These are phyloP conservation scores for Trichoderma sp. DNA, from an alignment of 2,329 filamentous ascomycete genomes.

Conservation along the genomic window DNA sequence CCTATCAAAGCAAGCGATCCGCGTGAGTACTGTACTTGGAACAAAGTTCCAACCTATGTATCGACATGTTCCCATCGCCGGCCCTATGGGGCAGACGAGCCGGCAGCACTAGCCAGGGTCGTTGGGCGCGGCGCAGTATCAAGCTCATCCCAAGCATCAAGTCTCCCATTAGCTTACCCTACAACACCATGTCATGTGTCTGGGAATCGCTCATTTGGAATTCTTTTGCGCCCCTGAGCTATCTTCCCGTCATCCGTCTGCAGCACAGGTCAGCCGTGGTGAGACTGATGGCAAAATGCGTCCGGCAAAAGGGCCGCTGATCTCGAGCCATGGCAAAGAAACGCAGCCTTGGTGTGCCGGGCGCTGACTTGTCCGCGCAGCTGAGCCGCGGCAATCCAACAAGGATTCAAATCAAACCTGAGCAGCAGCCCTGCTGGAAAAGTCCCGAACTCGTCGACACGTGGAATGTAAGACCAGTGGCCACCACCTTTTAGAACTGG, in stretches of 20 bases:
- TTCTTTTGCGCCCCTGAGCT: neutral
- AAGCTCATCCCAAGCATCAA: neutral
- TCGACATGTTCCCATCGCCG: neutral
- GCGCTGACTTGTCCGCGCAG: neutral
- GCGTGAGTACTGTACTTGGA: neutral
- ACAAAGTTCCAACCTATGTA: neutral
- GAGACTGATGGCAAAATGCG: neutral
- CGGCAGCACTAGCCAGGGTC: neutral
- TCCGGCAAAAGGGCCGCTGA: slow-evolving; percentile 8
- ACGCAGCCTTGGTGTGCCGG: neutral
- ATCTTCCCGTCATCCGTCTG: neutral
- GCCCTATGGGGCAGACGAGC: neutral
- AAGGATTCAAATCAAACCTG: neutral
- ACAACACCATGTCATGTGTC: neutral
- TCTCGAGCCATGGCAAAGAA: neutral
- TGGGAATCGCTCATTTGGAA: neutral
- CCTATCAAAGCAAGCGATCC: neutral
- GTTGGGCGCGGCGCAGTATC: slow-evolving; percentile 1
- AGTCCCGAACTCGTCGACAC: slow-evolving; percentile 2
- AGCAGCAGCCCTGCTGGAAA: neutral
- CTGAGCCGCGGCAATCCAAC: neutral
- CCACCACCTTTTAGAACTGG: neutral
- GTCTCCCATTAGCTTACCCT: slow-evolving; percentile 4
- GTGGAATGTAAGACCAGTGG: slow-evolving; percentile 17
- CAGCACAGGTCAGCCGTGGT: neutral